Percentiles rank a stretch among this genome's conserved stretches.
Conservation (phyloP, 148 eudicot genomes). For the Spergularia bocconei region DNA sequence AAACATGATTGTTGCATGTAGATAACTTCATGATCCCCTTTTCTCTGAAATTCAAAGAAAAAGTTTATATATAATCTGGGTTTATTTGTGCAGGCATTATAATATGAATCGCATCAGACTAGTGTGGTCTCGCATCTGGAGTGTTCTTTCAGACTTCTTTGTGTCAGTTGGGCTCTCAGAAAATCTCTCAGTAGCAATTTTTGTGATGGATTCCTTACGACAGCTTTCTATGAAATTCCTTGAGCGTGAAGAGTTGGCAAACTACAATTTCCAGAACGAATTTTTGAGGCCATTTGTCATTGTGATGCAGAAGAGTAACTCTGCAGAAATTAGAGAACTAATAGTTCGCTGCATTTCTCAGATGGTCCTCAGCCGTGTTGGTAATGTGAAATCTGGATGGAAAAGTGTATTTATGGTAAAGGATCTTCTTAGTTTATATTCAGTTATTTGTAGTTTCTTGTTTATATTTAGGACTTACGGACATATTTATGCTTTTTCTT, state of each 20-base stretch:
- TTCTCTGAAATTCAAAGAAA: too few relatives aligned
- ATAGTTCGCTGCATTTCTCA: constrained; percentile 97
- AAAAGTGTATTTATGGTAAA: constrained; percentile 95
- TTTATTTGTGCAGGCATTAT: constrained; percentile 81
- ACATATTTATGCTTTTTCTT: background rate
- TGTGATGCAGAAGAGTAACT: constrained; percentile 89
- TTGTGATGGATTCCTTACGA: constrained; percentile 98
- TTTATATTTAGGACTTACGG: background rate
- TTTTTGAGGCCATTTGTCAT: constrained; percentile 93
- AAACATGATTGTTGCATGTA: too few relatives aligned
- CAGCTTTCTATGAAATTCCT: constrained; percentile 98
- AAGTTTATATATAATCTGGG: constrained; percentile 6
- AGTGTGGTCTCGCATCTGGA: constrained; percentile 99
- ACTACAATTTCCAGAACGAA: constrained; percentile 97
- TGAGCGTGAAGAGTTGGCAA: constrained; percentile 97
- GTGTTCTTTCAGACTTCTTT: constrained; percentile 95
- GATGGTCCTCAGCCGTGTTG: constrained; percentile 95
- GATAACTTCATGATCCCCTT: too few relatives aligned
- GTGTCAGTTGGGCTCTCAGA: constrained; percentile 95
- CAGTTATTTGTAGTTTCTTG: background rate
- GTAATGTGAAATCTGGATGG: constrained; percentile 98
- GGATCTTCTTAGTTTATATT: background rate
- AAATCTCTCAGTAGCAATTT: constrained; percentile 97
- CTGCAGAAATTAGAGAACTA: constrained; percentile 90
- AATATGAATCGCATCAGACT: constrained; percentile 97